phyloP scores from a whole-genome alignment of 192 early-diverging fungal genomes.

The Pilobolus umbonatus region DNA sequence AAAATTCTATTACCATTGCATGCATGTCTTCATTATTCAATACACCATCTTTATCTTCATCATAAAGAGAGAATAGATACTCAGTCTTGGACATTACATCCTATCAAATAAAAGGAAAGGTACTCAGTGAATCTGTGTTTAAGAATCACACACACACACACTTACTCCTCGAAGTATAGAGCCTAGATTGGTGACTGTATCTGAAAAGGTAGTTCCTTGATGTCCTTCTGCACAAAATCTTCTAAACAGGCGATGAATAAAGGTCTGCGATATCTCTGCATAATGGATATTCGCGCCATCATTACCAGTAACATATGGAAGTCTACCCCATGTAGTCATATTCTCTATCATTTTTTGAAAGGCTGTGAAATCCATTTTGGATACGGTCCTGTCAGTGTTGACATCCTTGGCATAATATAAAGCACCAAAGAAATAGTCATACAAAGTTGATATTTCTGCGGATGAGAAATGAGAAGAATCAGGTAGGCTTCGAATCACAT shows the following conservation, averaged over 20 bases:
- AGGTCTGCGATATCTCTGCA: background rate
- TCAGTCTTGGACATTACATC: slow-evolving; percentile 76
- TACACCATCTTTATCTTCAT: slow-evolving; percentile 55
- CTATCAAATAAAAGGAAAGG: slow-evolving; percentile 43
- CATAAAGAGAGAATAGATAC: slow-evolving; percentile 81
- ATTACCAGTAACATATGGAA: background rate
- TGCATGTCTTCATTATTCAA: slow-evolving; percentile 78
- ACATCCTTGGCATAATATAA: slow-evolving; percentile 42
- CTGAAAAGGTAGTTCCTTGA: slow-evolving; percentile 47
- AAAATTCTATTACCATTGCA: slow-evolving; percentile 75
- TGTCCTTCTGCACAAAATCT: slow-evolving; percentile 15
- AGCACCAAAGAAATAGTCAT: slow-evolving; percentile 72
- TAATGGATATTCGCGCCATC: slow-evolving; percentile 2
- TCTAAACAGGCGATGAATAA: slow-evolving; percentile 22
- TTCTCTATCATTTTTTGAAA: slow-evolving; percentile 58
- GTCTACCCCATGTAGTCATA: slow-evolving; percentile 47
- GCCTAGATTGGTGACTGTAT: slow-evolving; percentile 73
- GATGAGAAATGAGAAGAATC: slow-evolving; percentile 63
- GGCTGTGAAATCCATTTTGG: slow-evolving; percentile 46
- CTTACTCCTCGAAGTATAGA: slow-evolving; percentile 36
- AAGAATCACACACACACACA: background rate
- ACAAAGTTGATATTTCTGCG: slow-evolving; percentile 70
- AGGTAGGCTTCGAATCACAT: slow-evolving; percentile 61
- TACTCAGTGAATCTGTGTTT: background rate
- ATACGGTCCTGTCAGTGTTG: background rate